Evolutionary conservation across 495 filamentous ascomycete genomes (phyloP).

Genomic region (Baudoinia panamericana): DNA sequence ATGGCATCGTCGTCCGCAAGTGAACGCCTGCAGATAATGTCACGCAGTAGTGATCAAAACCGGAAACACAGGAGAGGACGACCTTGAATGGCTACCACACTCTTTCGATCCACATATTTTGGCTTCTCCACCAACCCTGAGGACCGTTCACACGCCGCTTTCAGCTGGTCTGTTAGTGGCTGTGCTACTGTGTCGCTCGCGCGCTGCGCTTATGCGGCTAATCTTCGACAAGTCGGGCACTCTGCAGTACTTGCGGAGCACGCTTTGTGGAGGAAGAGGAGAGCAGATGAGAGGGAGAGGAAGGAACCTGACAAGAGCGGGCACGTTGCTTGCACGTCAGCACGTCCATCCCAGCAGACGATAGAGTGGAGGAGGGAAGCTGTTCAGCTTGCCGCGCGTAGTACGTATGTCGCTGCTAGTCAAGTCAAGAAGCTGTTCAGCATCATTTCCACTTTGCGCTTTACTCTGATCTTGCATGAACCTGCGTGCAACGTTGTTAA

Average conservation of each 20-base stretch:
- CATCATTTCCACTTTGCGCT: too few species aligned
- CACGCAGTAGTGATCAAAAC: too few species aligned
- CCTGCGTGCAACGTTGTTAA: too few species aligned
- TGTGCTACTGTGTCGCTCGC: neutral
- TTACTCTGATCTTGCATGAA: too few species aligned
- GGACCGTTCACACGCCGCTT: conserved; percentile 7
- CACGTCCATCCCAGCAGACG: conserved; percentile 1
- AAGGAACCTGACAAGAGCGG: neutral
- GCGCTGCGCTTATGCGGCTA: neutral
- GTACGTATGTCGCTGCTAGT: too few species aligned
- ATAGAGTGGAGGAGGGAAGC: too few species aligned
- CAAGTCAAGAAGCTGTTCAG: too few species aligned
- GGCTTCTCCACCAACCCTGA: conserved; percentile 9
- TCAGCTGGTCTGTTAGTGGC: conserved; percentile 17
- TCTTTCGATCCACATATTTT: neutral
- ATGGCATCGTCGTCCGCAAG: conserved; percentile 61
- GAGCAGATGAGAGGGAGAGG: neutral
- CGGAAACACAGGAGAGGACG: too few species aligned
- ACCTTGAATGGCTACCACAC: neutral
- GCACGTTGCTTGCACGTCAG: neutral
- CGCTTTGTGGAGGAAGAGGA: neutral
- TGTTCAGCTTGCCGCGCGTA: too few species aligned
- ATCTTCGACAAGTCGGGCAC: neutral
- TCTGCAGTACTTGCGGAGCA: neutral
- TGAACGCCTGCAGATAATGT: too few species aligned